A percentile compares a stretch with the other conserved stretches of the same genome.
Evolutionary conservation across 1,284 basidiomycete genomes (phyloP).

Genomic region (Fomitopsis schrenkii): DNA sequence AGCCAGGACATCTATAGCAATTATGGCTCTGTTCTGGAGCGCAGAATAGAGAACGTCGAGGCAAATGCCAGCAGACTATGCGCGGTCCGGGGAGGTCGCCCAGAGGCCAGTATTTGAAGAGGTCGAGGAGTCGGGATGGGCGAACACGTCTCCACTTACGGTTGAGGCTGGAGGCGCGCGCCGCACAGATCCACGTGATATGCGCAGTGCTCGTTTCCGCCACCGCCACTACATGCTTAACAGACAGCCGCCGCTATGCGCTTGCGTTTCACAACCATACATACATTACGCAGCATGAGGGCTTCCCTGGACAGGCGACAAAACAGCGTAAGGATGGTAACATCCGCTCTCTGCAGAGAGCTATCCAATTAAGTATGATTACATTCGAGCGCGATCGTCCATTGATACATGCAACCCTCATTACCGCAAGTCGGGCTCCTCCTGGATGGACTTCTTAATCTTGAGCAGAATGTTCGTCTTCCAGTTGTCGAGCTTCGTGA

Average conservation of each 20-base stretch:
- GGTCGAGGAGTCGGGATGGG: neutral
- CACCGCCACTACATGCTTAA: too few relatives aligned
- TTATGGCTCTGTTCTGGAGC: neutral
- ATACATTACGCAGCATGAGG: neutral
- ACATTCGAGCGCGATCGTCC: neutral
- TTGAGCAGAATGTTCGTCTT: slow-evolving; percentile 87
- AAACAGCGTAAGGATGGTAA: neutral
- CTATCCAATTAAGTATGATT: neutral
- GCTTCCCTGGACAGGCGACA: neutral
- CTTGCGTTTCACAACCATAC: too few relatives aligned
- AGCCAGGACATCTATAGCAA: slow-evolving; percentile 30
- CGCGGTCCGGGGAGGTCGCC: neutral
- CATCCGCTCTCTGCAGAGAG: neutral
- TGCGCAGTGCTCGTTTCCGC: too few relatives aligned
- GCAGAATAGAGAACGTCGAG: neutral
- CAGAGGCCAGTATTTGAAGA: neutral
- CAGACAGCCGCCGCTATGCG: too few relatives aligned
- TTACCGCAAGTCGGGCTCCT: slow-evolving; percentile 43
- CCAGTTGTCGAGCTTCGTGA: slow-evolving; percentile 92
- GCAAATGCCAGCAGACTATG: neutral
- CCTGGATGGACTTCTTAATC: slow-evolving; percentile 80
- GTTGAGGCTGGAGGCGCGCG: neutral
- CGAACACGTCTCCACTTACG: neutral
- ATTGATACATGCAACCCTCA: neutral
- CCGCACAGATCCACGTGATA: neutral